phyloP scores from a whole-genome alignment of 345 rosid genomes.

The Reutealis trisperma region DNA sequence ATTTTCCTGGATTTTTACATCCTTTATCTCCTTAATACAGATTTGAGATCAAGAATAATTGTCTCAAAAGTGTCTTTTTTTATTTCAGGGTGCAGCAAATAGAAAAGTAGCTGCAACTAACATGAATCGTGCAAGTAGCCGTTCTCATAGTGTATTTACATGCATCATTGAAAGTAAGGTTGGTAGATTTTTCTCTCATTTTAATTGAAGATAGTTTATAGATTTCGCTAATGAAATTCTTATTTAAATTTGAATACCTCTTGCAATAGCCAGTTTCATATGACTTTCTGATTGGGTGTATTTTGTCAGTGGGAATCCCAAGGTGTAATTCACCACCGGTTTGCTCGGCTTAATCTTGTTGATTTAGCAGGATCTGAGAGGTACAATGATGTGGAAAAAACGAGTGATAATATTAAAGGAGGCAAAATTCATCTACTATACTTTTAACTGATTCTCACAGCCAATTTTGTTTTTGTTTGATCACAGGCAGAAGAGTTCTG shows the following conservation, averaged over 20 bases:
- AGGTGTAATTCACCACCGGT: conserved; percentile 93
- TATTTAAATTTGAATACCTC: conserved; percentile 3
- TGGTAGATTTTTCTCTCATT: conserved; percentile 6
- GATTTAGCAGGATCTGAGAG: conserved; percentile 99
- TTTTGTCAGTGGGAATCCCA: conserved; percentile 87
- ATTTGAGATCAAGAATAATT: neutral
- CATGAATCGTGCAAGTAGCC: conserved; percentile 98
- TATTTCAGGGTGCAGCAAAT: conserved; percentile 86
- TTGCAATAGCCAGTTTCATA: conserved; percentile 2
- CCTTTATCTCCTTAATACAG: conserved; percentile 4
- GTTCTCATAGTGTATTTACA: conserved; percentile 98
- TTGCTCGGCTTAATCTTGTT: conserved; percentile 95
- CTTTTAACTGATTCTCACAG: neutral
- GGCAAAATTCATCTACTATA: neutral
- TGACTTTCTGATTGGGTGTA: conserved; percentile 19
- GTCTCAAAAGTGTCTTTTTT: neutral
- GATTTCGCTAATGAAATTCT: neutral
- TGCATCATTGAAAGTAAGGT: conserved; percentile 96
- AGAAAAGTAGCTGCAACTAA: conserved; percentile 98
- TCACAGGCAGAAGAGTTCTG: conserved; percentile 92
- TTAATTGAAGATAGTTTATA: neutral
- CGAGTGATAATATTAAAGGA: neutral
- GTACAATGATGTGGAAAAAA: conserved; percentile 34
- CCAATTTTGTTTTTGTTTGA: neutral
- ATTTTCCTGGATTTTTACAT: neutral